Percentiles rank a stretch among this genome's conserved stretches.
Evolutionary conservation across 305 asterid species (phyloP).

Genomic region (Solanum hybrid): DNA sequence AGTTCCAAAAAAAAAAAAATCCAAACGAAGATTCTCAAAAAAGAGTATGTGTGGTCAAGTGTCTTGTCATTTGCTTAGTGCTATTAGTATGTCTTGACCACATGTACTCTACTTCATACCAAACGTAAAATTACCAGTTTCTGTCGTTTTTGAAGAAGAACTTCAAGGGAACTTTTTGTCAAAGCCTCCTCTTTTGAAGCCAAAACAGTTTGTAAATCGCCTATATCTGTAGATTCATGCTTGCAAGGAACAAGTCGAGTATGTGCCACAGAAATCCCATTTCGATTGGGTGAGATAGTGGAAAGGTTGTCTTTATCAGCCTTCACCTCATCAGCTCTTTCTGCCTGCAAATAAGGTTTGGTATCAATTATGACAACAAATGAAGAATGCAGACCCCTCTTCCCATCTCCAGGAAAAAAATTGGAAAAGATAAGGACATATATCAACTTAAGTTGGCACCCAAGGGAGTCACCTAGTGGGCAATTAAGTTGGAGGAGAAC

Average conservation of each 20-base stretch:
- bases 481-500: not conserved
- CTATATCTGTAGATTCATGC: not conserved
- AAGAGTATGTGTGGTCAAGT: not conserved
- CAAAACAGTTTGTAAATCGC: not conserved
- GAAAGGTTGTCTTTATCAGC: not conserved
- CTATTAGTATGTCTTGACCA: not conserved
- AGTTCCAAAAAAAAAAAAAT: not conserved
- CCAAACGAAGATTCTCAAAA: not conserved
- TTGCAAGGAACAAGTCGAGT: not conserved
- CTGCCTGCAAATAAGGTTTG: constrained; percentile 3
- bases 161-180: constrained; percentile 1
- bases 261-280: not conserved
- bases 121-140: constrained; percentile 9
- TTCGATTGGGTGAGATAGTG: not conserved
- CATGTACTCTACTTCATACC: not conserved
- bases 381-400: not conserved
- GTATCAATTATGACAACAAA: not conserved
- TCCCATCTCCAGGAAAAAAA: not conserved
- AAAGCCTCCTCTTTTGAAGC: constrained; percentile 7
- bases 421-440: not conserved
- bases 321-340: not conserved
- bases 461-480: not conserved
- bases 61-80: not conserved
- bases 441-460: not conserved
- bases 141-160: constrained; percentile 4